Conservation (phyloP, 2,329 filamentous ascomycete genomes). For the Colletotrichum cordylinicola region DNA sequence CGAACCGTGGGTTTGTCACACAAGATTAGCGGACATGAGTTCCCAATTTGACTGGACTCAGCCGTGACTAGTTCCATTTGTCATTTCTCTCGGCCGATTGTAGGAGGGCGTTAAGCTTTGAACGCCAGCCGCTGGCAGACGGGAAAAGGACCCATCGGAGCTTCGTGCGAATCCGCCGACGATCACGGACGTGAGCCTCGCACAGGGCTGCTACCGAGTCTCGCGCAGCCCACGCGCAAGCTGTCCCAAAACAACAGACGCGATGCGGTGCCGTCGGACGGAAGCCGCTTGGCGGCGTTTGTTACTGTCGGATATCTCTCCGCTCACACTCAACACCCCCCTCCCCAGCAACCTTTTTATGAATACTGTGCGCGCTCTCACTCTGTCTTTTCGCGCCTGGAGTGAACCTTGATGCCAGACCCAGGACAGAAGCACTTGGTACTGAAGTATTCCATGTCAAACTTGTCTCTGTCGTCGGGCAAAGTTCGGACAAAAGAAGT, state of each 20-base stretch:
- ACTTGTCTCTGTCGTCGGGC: conserved; percentile 5
- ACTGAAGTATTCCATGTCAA: background rate
- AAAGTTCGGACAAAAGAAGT: conserved; percentile 18
- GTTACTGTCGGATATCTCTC: conserved; percentile 21
- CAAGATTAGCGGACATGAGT: conserved; percentile 21
- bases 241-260: background rate
- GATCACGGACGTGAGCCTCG: conserved; percentile 7
- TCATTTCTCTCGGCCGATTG: conserved; percentile 17
- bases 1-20: conserved; percentile 7
- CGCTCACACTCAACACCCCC: background rate
- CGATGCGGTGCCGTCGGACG: conserved; percentile 7
- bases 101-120: conserved; percentile 14
- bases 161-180: background rate
- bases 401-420: conserved; percentile 22
- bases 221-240: background rate
- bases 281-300: conserved; percentile 10
- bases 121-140: background rate
- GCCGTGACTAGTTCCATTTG: background rate
- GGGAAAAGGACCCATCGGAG: background rate
- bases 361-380: background rate
- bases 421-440: conserved; percentile 3
- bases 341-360: background rate
- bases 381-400: background rate
- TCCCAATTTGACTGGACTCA: conserved; percentile 11
- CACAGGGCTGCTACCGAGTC: background rate